Base-by-base conservation (phyloP, 2,329 filamentous ascomycete genomes). In the Colletotrichum brevisporum region DNA sequence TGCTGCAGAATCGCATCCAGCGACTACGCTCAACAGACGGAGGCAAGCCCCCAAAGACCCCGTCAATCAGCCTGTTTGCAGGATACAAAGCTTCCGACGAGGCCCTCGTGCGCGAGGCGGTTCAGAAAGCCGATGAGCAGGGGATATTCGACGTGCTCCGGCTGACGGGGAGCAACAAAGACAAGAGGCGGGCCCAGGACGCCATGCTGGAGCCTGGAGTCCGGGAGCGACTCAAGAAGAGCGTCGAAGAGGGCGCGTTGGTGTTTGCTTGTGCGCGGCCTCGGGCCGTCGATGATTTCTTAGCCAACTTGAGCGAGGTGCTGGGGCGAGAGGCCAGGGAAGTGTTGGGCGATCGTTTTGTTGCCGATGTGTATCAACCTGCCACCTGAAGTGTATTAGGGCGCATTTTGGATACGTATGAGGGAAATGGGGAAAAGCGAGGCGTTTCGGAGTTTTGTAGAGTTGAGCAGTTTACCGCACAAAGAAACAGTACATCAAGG, bases 241-340 rank as follows among this genome's bases (percentile, higher is more conserved):
- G 26, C n/a, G 39, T 70, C 12, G 58, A 58, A 24, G 21, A 54
- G 4, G 58, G 67, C n/a, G 67, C 67, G 5, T 39, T 70, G 16
- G 67, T 70, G 24, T 70, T 70, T 55, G 67, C 67, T 4, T 70
- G 67, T 39, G 67, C 67, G 41, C 41, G 67, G n/a, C 67, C 67
- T 21, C 48, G 27, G 54, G 67, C 67, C 3, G 67, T 70, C 15
- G 67, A 70, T 5, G 63, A 67, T 39, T 68, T 70, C 27, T n/a
- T 70, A 45, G 16, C 6, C 1, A 69, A 68, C 10, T 45, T 70
- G 31, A 68, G 68, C 58, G 36, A 68, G n/a, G 58, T 68, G 4
- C 43, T 70, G 59, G 68, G 68, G 5, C 52, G 43, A 16, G 68
- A 68, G 55, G 68, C 68, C 1, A 68, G 64, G 18, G 68, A 68